phyloP scores from a whole-genome alignment of 345 rosid genomes.

The Rubroshorea leprosula region DNA sequence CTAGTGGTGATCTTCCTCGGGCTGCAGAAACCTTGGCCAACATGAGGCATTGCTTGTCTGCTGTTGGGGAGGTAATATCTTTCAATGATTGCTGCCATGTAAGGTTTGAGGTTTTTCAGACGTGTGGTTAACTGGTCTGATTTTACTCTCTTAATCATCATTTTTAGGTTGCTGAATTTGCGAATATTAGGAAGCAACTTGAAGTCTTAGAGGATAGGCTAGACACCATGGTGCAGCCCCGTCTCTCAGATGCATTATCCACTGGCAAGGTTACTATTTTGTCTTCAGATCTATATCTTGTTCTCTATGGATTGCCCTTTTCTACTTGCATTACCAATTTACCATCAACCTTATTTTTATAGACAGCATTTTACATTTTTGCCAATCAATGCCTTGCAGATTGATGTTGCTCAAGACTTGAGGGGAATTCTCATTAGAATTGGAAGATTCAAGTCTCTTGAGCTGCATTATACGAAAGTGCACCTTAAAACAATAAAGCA shows the following conservation, averaged over 20 bases:
- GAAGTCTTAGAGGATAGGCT: conserved; percentile 91
- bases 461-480: conserved; percentile 81
- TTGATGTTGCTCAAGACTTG: conserved; percentile 89
- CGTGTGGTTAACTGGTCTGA: background rate
- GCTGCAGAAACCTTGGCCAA: conserved; percentile 99
- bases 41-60: conserved; percentile 98
- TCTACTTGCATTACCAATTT: background rate
- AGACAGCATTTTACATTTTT: conserved; percentile 14
- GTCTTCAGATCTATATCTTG: background rate
- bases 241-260: conserved; percentile 88
- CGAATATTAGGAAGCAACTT: conserved; percentile 89
- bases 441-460: conserved; percentile 90
- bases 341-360: background rate
- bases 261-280: conserved; percentile 60
- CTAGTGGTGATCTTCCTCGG: conserved; percentile 95
- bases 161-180: conserved; percentile 96
- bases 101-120: background rate
- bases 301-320: conserved; percentile 8
- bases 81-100: background rate
- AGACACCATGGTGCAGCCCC: conserved; percentile 96
- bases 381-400: conserved; percentile 33
- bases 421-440: conserved; percentile 89
- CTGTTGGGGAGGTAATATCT: conserved; percentile 82
- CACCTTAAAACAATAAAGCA: conserved; percentile 75
- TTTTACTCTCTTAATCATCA: background rate